Percentiles rank a stretch among this genome's conserved stretches.
Evolutionary conservation across 2,329 filamentous ascomycete species (phyloP).

Genomic region (Fusarium sp.): DNA sequence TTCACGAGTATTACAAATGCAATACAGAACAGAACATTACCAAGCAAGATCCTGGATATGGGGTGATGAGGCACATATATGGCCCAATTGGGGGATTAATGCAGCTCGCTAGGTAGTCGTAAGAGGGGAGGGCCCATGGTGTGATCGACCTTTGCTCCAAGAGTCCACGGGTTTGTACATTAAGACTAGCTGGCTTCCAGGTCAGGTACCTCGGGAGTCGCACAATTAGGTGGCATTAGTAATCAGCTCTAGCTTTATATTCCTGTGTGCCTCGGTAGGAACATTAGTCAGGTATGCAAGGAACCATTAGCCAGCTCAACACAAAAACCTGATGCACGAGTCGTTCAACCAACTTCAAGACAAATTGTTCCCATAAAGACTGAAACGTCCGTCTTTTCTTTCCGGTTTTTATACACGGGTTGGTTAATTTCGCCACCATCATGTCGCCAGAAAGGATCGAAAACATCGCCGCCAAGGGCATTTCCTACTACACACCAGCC

Average conservation of each 20-base stretch:
- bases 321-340: background rate
- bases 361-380: background rate
- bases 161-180: background rate
- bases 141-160: background rate
- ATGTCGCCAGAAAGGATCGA: constrained; percentile 22
- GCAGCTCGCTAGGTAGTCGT: no score
- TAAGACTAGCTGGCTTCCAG: background rate
- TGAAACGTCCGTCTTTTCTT: no score
- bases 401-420: rapidly evolving
- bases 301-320: background rate
- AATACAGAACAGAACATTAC: background rate
- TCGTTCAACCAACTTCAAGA: background rate
- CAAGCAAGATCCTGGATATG: background rate
- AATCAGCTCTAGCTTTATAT: background rate
- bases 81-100: background rate
- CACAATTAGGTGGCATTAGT: background rate
- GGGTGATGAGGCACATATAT: background rate
- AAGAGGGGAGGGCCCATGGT: background rate
- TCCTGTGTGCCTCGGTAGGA: background rate
- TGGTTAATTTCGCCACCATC: rapidly evolving
- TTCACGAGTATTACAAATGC: background rate
- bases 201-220: background rate
- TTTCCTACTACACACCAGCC: constrained; percentile 61
- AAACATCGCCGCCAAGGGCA: constrained; percentile 44
- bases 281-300: background rate